Percentiles rank a stretch among this genome's conserved stretches.
Conservation (phyloP, 2,329 filamentous ascomycete species). For the Diaporthe vaccinii region DNA sequence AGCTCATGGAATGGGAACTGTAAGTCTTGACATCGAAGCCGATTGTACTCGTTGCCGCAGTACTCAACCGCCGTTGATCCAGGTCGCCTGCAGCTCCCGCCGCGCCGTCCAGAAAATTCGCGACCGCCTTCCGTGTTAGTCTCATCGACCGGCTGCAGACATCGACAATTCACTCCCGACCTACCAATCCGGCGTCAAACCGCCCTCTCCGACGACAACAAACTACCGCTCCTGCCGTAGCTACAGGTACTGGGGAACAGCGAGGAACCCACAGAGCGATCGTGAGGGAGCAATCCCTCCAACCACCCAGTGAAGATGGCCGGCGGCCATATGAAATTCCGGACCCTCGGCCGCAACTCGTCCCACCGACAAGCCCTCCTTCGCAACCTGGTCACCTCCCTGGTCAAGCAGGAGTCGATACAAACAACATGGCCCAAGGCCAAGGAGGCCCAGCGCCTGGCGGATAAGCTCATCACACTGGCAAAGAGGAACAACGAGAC, state of each 20-base stretch:
- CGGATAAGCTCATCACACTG: constrained; percentile 93
- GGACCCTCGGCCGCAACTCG: constrained; percentile 87
- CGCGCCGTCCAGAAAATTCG: constrained; percentile 38
- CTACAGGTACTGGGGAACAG: background rate
- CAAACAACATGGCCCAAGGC: constrained; percentile 96
- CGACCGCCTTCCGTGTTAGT: constrained; percentile 20
- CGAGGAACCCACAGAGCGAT: background rate
- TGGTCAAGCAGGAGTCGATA: constrained; percentile 94
- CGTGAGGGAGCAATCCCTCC: constrained; percentile 8
- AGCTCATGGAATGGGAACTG: too few relatives aligned
- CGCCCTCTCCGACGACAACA: constrained; percentile 6
- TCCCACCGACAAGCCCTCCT: constrained; percentile 92
- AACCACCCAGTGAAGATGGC: constrained; percentile 73
- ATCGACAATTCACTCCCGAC: constrained; percentile 4
- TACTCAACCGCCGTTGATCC: background rate
- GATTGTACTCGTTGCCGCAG: background rate
- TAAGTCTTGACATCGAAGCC: background rate
- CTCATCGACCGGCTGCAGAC: constrained; percentile 19
- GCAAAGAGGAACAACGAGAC: constrained; percentile 94
- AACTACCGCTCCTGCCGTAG: background rate
- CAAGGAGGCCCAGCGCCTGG: constrained; percentile 94
- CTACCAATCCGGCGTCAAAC: background rate
- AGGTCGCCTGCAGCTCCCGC: constrained; percentile 25
- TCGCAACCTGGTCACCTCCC: constrained; percentile 94
- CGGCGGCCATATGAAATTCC: constrained; percentile 87